Evolutionary conservation across 2,329 filamentous ascomycete species (phyloP).

Genomic region (Fusarium odoratissimum): DNA sequence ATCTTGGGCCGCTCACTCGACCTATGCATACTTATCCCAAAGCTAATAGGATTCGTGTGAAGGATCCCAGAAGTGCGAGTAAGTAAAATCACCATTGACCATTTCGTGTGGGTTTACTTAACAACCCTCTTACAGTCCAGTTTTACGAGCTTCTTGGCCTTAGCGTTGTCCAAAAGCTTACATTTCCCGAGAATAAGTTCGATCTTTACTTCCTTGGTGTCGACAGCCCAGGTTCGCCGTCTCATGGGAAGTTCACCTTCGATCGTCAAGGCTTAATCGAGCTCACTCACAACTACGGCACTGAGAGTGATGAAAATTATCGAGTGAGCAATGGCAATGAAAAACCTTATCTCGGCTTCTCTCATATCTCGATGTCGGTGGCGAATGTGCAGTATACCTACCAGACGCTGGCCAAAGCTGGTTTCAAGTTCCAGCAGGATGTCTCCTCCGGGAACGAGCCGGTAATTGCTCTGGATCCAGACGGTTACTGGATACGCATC

Average conservation of each 20-base stretch:
- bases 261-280: neutral
- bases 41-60: neutral
- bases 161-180: neutral
- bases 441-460: no score
- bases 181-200: neutral
- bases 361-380: neutral
- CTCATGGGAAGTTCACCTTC: neutral
- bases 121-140: neutral
- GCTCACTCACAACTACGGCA: neutral
- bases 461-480: neutral
- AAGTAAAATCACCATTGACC: neutral
- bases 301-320: neutral
- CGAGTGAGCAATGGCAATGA: neutral
- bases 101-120: neutral
- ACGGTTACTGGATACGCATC: neutral
- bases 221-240: neutral
- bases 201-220: neutral
- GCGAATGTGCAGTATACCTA: neutral
- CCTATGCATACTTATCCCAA: fast-evolving
- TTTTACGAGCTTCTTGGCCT: neutral
- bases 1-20: fast-evolving
- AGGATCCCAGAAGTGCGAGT: neutral
- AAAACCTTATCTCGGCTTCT: neutral
- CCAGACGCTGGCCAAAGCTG: neutral
- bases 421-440: neutral